phyloP scores from a whole-genome alignment of 1,139 yeast species.

The Meyerozyma sp. region DNA sequence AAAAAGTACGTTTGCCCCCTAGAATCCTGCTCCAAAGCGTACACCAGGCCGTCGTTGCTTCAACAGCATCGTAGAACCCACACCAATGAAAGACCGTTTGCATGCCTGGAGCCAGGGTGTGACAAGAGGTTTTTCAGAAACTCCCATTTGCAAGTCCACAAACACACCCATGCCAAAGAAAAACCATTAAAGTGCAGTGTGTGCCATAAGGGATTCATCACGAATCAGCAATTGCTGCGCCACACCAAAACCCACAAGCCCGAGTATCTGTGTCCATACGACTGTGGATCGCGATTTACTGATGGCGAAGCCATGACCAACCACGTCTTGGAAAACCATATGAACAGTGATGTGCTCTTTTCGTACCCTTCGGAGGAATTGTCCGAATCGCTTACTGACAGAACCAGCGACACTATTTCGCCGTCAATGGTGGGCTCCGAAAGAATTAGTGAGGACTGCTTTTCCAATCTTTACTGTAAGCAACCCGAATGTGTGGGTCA shows the following conservation, averaged over 20 bases:
- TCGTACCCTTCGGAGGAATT: not conserved
- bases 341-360: slow-evolving; percentile 1
- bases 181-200: slow-evolving; percentile 12
- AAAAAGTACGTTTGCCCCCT: slow-evolving; percentile 9
- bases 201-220: slow-evolving; percentile 12
- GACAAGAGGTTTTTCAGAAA: slow-evolving; percentile 11
- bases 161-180: slow-evolving; percentile 8
- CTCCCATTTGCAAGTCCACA: slow-evolving; percentile 12
- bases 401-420: not conserved
- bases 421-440: not conserved
- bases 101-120: slow-evolving; percentile 8
- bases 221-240: slow-evolving; percentile 10
- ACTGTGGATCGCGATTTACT: slow-evolving; percentile 1
- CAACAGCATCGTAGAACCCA: slow-evolving; percentile 14
- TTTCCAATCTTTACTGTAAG: slow-evolving; percentile 1
- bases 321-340: slow-evolving; percentile 3
- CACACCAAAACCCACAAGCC: slow-evolving; percentile 13
- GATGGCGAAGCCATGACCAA: not conserved
- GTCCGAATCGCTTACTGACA: not conserved
- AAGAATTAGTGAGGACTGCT: not conserved
- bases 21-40: slow-evolving; percentile 19
- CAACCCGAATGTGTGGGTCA: slow-evolving; percentile 2
- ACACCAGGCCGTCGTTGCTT: slow-evolving; percentile 12
- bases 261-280: slow-evolving; percentile 4
- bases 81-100: slow-evolving; percentile 13